Conservation (phyloP, 306 rosid genomes). For the Lathyrus tuberosus region DNA sequence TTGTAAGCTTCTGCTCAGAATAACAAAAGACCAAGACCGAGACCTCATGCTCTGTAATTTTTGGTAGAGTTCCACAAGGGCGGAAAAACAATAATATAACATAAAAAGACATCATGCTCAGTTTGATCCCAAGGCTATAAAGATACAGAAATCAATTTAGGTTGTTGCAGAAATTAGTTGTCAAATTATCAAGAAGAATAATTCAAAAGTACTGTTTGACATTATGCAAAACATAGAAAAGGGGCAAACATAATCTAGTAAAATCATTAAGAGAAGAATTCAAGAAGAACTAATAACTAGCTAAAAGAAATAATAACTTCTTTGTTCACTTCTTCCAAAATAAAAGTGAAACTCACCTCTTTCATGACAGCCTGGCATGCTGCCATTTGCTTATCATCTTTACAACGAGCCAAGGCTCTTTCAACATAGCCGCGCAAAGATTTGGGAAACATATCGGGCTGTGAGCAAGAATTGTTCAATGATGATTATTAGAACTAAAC, state of each 20-base stretch:
- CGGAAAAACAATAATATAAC: neutral
- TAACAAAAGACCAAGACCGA: conserved; percentile 1
- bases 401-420: conserved; percentile 95
- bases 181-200: conserved; percentile 23
- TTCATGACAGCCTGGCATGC: conserved; percentile 84
- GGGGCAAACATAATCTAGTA: neutral
- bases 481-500: conserved; percentile 28
- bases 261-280: conserved; percentile 18
- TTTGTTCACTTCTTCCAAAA: conserved; percentile 10
- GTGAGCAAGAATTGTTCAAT: conserved; percentile 45
- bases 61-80: neutral
- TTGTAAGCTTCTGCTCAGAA: conserved; percentile 25
- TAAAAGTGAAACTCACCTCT: conserved; percentile 62
- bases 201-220: conserved; percentile 15
- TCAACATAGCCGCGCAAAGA: conserved; percentile 92
- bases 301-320: conserved; percentile 13
- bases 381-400: conserved; percentile 80
- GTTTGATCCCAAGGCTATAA: conserved; percentile 7
- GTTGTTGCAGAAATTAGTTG: conserved; percentile 8
- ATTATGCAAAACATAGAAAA: conserved; percentile 1
- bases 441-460: conserved; percentile 92
- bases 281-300: conserved; percentile 12
- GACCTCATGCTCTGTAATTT: conserved; percentile 7
- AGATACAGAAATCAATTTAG: conserved; percentile 19
- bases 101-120: neutral